Conservation (phyloP, 768 basidiomycete species). For the Podaxis sp. region DNA sequence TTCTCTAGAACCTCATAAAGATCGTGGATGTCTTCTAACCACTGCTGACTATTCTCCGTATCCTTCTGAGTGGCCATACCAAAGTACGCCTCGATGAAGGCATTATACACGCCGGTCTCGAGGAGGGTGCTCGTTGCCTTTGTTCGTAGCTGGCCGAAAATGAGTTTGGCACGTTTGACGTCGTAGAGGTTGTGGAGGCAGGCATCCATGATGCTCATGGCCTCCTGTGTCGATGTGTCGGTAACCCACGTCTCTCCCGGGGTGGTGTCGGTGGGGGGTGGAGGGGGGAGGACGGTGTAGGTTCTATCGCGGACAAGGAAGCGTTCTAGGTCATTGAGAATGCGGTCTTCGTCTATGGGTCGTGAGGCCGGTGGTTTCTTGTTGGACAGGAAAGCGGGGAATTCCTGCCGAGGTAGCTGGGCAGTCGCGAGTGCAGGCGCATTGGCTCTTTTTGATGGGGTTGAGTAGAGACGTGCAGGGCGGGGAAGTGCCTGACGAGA, state of each 20-base stretch:
- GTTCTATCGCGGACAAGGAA: slow-evolving; percentile 42
- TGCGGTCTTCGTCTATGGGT: slow-evolving; percentile 8
- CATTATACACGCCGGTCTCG: slow-evolving; percentile 58
- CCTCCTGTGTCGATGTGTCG: slow-evolving; percentile 65
- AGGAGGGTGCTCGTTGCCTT: slow-evolving; percentile 28
- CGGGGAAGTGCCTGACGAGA: slow-evolving; percentile 69
- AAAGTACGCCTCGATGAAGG: slow-evolving; percentile 64
- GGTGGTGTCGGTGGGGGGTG: slow-evolving; percentile 48
- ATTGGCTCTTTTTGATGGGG: slow-evolving; percentile 53
- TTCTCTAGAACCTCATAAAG: slow-evolving; percentile 59
- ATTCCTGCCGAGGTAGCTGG: slow-evolving; percentile 34
- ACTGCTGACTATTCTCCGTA: slow-evolving; percentile 39
- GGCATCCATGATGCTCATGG: slow-evolving; percentile 77
- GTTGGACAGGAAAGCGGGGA: slow-evolving; percentile 21
- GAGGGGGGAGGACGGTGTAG: slow-evolving; percentile 65
- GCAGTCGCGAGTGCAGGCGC: slow-evolving; percentile 53
- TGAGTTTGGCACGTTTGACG: slow-evolving; percentile 68
- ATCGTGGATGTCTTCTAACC: slow-evolving; percentile 62
- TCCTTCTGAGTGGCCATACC: slow-evolving; percentile 54
- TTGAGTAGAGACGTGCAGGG: slow-evolving; percentile 68
- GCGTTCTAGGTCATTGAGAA: slow-evolving; percentile 38
- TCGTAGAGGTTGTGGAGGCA: slow-evolving; percentile 77
- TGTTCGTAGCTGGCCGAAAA: slow-evolving; percentile 64
- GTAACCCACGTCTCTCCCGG: slow-evolving; percentile 50
- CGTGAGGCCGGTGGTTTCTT: not conserved